Percentiles rank a stretch among this genome's conserved stretches.
phyloP scores from a whole-genome alignment of 768 basidiomycete genomes.

The Epithele typhae region DNA sequence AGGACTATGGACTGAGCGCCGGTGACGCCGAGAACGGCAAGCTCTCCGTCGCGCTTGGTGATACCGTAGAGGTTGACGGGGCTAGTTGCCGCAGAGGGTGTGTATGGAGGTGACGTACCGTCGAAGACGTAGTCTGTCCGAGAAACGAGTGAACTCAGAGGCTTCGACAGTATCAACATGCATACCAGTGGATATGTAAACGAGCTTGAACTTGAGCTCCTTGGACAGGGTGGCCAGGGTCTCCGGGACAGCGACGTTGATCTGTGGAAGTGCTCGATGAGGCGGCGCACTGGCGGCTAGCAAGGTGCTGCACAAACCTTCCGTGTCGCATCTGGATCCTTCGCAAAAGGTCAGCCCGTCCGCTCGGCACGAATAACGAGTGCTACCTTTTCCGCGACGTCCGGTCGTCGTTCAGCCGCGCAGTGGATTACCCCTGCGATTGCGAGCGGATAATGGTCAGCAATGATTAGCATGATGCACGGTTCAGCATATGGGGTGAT shows the following conservation, averaged over 20 bases:
- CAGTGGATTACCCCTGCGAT: conserved; percentile 84
- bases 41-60: conserved; percentile 85
- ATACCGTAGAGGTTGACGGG: conserved; percentile 87
- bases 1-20: conserved; percentile 65
- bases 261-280: conserved; percentile 33
- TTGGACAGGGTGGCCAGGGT: conserved; percentile 66
- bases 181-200: conserved; percentile 89
- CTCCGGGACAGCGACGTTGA: conserved; percentile 76
- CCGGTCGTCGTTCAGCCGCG: conserved; percentile 90
- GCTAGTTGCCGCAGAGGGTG: conserved; percentile 64
- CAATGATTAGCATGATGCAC: neutral
- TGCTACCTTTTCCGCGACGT: conserved; percentile 84
- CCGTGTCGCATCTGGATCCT: conserved; percentile 68
- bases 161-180: neutral
- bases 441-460: no score
- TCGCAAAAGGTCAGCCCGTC: neutral
- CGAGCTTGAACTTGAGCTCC: conserved; percentile 58
- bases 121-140: conserved; percentile 90
- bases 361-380: neutral
- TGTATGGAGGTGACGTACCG: conserved; percentile 88
- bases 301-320: conserved; percentile 38
- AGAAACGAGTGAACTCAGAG: neutral
- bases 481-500: neutral
- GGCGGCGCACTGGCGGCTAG: neutral
- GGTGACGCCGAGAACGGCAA: conserved; percentile 59